Evolutionary conservation across 2,329 filamentous ascomycete genomes (phyloP), one percentile per base, ranked within the genome.

Genomic region (Trichoderma sp.): DNA sequence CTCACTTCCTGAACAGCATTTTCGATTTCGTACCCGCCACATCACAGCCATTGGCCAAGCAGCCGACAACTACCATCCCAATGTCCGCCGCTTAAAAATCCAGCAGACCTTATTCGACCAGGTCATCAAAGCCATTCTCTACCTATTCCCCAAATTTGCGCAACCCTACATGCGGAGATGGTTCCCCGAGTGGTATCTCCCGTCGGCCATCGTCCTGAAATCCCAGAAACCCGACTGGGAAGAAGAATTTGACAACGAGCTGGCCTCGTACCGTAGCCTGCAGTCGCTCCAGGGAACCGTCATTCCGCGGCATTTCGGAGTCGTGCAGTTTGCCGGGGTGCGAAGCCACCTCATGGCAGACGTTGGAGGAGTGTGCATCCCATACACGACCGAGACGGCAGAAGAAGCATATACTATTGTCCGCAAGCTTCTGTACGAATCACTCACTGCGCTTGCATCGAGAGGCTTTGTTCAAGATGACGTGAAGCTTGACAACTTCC

Each of bases 181-280:
- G 42, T 70, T 71, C 56, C 69, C 71, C n/a, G 63, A 71, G 54
- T 73, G 65, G 67, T 48, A 10, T 34, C 42, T 73, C 19, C 70
- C 71, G 8, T 17, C 68, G 10, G 50, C 56, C n/a, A 69, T 71
- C 32, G 70, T 73, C 39, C 29, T 73, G 12, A 74, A 72, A 64
- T 68, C 60, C 53, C 56, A 72, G 56, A 74, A 73, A 57, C 37
- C 67, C 35, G 70, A 68, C 35, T 76, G 72, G 74, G 73, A 75
- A 19, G 69, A 72, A n/a, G 74, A 75, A 45, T 76, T 75, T 45
- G 69, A 72, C 27, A 67, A 67, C n/a, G 72, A 76, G 68, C 57
- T 69, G 32, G 67, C 70, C 17, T 65, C 68, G 8, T 75, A 75
- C 56, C 50, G 70, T 8, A 70, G 65, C 29, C 64, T 74, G 7